Evolutionary conservation across 2,329 filamentous ascomycete species (phyloP), one percentile per base, ranked within the genome.

Genomic region (Penicillium sp.): DNA sequence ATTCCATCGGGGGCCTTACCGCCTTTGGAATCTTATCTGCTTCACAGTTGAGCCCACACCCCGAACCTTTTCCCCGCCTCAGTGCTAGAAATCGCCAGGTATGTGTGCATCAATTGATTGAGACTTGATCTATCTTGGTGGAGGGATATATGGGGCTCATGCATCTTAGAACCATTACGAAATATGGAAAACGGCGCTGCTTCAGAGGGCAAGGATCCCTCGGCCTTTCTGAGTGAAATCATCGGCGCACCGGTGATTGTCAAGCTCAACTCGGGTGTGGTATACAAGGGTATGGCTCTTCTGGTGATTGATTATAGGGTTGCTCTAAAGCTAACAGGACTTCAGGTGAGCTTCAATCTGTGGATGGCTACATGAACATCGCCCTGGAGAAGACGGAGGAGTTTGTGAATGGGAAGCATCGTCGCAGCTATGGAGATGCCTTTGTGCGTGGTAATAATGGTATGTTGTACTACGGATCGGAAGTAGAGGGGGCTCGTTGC

Each of bases 301-400:
- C 3, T 26, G 41, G 18, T 9, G 24, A 9, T 34, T 9, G 1
- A 1, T n/a, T 33, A 9, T 18, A 1, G 5, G 5, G 18, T 18
- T 18, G 3, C 7, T 3, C 9, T 3, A 4, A 12, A 32, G 9
- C 46, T 57, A 44, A 60, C 4, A 11, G 11, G 27, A 13, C 3
- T 32, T 13, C 54, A 96, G 91, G 93, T 59, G 90, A 96, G 68
- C 80, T 97, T 34, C 90, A 97, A 68, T 95, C 90, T 0, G 91
- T 98, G 43, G 93, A 98, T 70, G 93, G 93, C 45, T 98, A 97
- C 74, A 98, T 98, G 93, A 98, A 98, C 74, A 96, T 98, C 67
- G 91, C 93, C 9, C 81, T 98, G 28, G 93, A 98, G 71, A 93
- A 95, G 73, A 95, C 90, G 18, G 85, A 88, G 56, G 93, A 98